Percentiles rank a stretch among this genome's conserved stretches.
These are phyloP conservation scores for Sutorius eximius DNA, from an alignment of 1,284 basidiomycete species.

Conservation along the genomic window DNA sequence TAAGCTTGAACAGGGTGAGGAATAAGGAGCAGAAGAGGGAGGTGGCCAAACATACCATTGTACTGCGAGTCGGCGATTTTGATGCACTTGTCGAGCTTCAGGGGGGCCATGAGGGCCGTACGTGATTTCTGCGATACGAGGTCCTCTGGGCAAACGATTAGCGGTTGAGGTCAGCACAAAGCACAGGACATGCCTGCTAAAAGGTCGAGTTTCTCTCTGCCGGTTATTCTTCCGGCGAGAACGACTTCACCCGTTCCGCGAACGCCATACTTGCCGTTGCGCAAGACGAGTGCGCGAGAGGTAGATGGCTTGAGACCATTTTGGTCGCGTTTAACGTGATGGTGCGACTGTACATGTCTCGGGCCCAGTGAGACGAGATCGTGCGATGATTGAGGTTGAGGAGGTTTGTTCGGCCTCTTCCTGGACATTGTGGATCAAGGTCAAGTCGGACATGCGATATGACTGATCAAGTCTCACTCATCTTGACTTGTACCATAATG, in stretches of 20 bases:
- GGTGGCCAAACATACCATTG: slow-evolving; percentile 47
- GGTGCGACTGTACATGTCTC: slow-evolving; percentile 46
- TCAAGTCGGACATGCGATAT: not conserved
- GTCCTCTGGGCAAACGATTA: slow-evolving; percentile 52
- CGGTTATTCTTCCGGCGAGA: slow-evolving; percentile 56
- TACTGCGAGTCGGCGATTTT: slow-evolving; percentile 70
- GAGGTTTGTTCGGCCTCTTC: slow-evolving; percentile 28
- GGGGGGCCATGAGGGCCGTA: slow-evolving; percentile 59
- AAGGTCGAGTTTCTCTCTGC: slow-evolving; percentile 75
- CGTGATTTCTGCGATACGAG: slow-evolving; percentile 52
- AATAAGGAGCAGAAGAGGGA: not conserved
- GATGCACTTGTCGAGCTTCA: slow-evolving; percentile 60
- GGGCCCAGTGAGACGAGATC: slow-evolving; percentile 58
- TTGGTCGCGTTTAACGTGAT: slow-evolving; percentile 44
- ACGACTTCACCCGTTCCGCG: slow-evolving; percentile 68
- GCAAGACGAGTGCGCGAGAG: slow-evolving; percentile 64
- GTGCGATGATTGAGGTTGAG: slow-evolving; percentile 11
- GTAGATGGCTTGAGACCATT: slow-evolving; percentile 61
- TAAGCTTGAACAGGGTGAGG: slow-evolving; percentile 43
- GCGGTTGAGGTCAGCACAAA: not conserved
- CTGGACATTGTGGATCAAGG: slow-evolving; percentile 27
- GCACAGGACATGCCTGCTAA: slow-evolving; percentile 55
- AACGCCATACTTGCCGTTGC: slow-evolving; percentile 71
- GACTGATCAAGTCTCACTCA: not conserved
- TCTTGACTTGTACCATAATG: too few relatives aligned